These are phyloP conservation scores for Takashimella koratensis DNA, from an alignment of 1,284 basidiomycete species.

Conservation along the genomic window DNA sequence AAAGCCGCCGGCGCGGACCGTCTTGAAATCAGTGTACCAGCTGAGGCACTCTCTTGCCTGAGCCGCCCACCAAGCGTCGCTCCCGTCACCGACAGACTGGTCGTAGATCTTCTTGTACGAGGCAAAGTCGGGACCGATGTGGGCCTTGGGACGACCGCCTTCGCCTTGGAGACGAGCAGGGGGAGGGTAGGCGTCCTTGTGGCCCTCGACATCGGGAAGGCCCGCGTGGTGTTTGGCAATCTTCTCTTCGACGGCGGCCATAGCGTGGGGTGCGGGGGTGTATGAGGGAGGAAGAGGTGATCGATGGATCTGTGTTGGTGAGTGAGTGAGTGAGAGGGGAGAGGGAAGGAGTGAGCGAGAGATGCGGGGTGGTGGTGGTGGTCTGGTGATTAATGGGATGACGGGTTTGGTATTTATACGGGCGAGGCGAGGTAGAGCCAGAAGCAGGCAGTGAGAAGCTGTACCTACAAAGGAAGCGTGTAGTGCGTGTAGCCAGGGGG, in stretches of 20 bases:
- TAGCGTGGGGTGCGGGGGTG: neutral
- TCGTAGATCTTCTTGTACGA: conserved; percentile 67
- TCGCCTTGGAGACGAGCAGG: conserved; percentile 38
- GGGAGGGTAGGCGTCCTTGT: conserved; percentile 38
- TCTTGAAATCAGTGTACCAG: conserved; percentile 91
- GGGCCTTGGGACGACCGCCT: conserved; percentile 51
- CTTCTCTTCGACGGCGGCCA: neutral
- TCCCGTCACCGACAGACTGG: conserved; percentile 67
- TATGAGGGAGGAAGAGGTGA: neutral
- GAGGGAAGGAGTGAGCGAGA: neutral
- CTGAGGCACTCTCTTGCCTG: conserved; percentile 73
- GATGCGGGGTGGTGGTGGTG: neutral
- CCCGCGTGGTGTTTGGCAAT: conserved; percentile 25
- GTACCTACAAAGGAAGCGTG: too few species aligned
- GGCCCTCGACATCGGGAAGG: conserved; percentile 35
- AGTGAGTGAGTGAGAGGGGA: neutral
- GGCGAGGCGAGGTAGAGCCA: too few species aligned
- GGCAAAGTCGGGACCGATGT: conserved; percentile 69
- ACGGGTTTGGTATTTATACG: too few species aligned
- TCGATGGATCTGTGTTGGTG: too few species aligned
- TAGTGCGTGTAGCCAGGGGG: too few species aligned
- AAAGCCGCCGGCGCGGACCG: conserved; percentile 80
- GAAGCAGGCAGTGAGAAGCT: too few species aligned
- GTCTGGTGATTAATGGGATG: too few species aligned
- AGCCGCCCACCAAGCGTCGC: conserved; percentile 85